phyloP scores from a whole-genome alignment of 1,284 basidiomycete genomes.

The Ustilago vetiveriae region DNA sequence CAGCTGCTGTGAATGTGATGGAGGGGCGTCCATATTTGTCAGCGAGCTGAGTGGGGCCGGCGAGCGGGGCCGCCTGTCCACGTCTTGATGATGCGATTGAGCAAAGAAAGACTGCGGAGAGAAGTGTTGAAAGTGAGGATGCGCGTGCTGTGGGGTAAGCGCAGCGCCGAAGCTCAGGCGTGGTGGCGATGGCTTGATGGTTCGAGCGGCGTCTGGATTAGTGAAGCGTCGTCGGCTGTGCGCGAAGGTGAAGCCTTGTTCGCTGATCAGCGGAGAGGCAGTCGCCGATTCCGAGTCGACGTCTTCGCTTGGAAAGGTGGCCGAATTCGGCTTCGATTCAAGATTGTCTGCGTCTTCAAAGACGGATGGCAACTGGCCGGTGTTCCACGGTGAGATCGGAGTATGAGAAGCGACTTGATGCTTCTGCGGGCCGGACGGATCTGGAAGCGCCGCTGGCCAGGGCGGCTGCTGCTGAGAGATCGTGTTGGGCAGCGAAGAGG shows the following conservation, averaged over 20 bases:
- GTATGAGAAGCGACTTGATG: conserved; percentile 4
- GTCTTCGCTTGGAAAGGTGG: conserved; percentile 18
- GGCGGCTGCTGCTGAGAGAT: conserved; percentile 37
- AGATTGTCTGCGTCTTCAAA: conserved; percentile 25
- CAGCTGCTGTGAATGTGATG: conserved; percentile 26
- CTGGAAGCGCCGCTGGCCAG: conserved; percentile 27
- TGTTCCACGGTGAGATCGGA: conserved; percentile 7
- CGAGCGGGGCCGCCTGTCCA: conserved; percentile 31
- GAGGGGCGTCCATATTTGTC: conserved; percentile 20
- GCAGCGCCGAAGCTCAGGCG: conserved; percentile 34
- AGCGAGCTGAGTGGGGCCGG: conserved; percentile 23
- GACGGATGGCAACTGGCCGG: conserved; percentile 31
- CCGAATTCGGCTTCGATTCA: conserved; percentile 17
- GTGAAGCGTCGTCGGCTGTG: conserved; percentile 34
- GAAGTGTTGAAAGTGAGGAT: conserved; percentile 15
- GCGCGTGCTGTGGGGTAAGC: conserved; percentile 10
- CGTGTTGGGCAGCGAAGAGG: conserved; percentile 22
- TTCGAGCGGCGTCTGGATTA: conserved; percentile 20
- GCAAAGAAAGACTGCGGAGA: conserved; percentile 5
- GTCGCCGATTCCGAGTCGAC: conserved; percentile 12
- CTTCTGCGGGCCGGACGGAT: conserved; percentile 9
- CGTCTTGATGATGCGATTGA: conserved; percentile 17
- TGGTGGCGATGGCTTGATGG: conserved; percentile 13
- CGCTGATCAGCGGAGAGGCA: conserved; percentile 17
- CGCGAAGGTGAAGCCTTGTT: conserved; percentile 13